Percentiles rank a stretch among this genome's conserved stretches.
Conservation (phyloP, 2,329 filamentous ascomycete genomes). For the Pseudogymnoascus sp. region DNA sequence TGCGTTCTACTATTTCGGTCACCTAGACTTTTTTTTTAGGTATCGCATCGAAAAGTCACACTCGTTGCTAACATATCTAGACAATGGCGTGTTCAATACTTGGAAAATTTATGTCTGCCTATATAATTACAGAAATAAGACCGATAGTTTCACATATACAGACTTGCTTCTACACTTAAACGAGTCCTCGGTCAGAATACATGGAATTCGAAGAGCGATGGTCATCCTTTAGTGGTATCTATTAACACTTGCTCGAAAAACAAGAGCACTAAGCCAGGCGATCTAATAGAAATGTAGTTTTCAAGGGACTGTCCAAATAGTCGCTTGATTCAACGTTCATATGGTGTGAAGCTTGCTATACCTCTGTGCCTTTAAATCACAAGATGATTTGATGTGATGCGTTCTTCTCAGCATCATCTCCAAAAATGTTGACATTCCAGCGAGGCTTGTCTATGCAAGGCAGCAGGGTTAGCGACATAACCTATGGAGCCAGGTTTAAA, state of each 20-base stretch:
- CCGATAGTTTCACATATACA: not conserved
- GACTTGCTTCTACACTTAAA: not conserved
- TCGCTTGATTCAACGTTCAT: not conserved
- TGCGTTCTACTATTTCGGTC: too few relatives aligned
- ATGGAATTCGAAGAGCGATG: not conserved
- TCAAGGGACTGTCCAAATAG: not conserved
- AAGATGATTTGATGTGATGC: constrained; percentile 40
- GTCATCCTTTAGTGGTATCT: not conserved
- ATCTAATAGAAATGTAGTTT: not conserved
- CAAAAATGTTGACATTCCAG: constrained; percentile 51
- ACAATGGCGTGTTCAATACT: too few relatives aligned
- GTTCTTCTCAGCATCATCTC: constrained; percentile 43
- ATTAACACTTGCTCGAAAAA: not conserved
- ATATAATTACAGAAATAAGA: not conserved
- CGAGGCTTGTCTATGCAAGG: constrained; percentile 36
- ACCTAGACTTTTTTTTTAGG: too few relatives aligned
- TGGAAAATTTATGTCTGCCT: too few relatives aligned
- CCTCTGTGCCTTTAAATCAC: not conserved
- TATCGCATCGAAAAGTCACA: too few relatives aligned
- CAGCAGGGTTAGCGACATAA: not conserved
- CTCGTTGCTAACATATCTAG: too few relatives aligned
- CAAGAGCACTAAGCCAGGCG: not conserved
- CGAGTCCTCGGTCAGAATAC: not conserved
- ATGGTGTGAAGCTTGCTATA: not conserved
- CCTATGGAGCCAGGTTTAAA: not conserved